Conservation (phyloP, 2,329 filamentous ascomycete genomes). For the Fusarium ramigenum region DNA sequence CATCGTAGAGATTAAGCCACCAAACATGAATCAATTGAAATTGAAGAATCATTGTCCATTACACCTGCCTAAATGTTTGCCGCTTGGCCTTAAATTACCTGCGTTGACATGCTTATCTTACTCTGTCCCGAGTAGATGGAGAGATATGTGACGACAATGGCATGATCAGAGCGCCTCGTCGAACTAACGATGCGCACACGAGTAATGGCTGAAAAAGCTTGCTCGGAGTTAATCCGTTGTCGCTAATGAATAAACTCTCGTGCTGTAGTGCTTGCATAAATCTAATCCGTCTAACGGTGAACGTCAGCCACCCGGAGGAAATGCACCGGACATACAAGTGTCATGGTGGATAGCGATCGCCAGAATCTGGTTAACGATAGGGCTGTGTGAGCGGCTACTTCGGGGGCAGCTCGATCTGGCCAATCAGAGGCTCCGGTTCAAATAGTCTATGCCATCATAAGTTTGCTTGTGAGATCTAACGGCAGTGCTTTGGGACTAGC, state of each 20-base stretch:
- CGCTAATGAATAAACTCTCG: neutral
- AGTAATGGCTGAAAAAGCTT: neutral
- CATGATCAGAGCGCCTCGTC: neutral
- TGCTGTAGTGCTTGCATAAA: neutral
- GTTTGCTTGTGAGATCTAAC: neutral
- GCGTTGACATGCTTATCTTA: neutral
- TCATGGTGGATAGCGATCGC: neutral
- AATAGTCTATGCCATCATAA: slow-evolving; percentile 2
- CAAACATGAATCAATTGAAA: rapidly evolving
- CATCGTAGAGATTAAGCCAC: rapidly evolving
- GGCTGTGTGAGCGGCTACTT: neutral
- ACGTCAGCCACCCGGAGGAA: neutral
- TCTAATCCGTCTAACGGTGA: neutral
- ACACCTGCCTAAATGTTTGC: rapidly evolving
- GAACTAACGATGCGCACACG: neutral
- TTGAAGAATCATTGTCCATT: rapidly evolving
- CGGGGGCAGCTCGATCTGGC: neutral
- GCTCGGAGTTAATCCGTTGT: neutral
- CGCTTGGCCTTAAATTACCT: no score
- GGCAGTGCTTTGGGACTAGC: neutral
- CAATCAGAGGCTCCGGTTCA: neutral
- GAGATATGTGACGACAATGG: neutral
- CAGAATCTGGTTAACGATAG: neutral
- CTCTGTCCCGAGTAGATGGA: neutral
- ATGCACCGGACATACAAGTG: neutral